Evolutionary conservation across 2,329 filamentous ascomycete species (phyloP), one percentile per base, ranked within the genome.

Genomic region (Epichloe gansuensis): DNA sequence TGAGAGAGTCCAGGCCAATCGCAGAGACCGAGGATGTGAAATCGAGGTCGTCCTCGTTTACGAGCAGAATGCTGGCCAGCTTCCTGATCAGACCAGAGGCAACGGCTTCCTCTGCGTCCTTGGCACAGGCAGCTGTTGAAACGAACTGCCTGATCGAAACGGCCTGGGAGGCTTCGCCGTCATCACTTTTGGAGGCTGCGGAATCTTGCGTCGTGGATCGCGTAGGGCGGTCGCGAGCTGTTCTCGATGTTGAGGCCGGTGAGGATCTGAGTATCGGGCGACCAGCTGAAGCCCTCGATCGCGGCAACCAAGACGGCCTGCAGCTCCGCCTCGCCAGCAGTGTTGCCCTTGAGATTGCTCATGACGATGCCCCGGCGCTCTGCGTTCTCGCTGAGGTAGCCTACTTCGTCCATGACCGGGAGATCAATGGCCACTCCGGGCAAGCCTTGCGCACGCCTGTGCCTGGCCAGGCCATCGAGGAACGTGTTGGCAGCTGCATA

Each of bases 261-360:
- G 55, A 80, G 75, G 39, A 70, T 71, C 58, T 80, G 76, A 42
- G 65, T 68, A 52, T 53, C 36, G 0, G 61, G 61, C 4, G 77
- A 58, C 31, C 68, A 65, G 2, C 74, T 11, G 27, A 21, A 9
- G 27, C 47, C 75, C 5, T 63, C 68, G 41, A 81, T 74, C 17
- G 75, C 74, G 0, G 74, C 71, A 1, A 70, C 71, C 1, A 81
- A 65, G 0, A 81, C 67, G 0, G 76, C 76, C 1, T 79, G 63
- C 0, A 81, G 74, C 61, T 81, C 77, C 6, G 71, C 69, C 58
- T 75, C 72, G 57, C 69, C 72, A 57, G 81, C 72, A 21, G 77
- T 70, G 46, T 74, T 72, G 5, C 69, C 70, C 57, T 73, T 73
- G 41, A 76, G 73, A 0, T 74, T 54, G 75, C 69, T 2, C 66